Percentiles rank a stretch among this genome's conserved stretches.
Conservation (phyloP, 495 filamentous ascomycete species). For the Hypoxylon subgilvum region DNA sequence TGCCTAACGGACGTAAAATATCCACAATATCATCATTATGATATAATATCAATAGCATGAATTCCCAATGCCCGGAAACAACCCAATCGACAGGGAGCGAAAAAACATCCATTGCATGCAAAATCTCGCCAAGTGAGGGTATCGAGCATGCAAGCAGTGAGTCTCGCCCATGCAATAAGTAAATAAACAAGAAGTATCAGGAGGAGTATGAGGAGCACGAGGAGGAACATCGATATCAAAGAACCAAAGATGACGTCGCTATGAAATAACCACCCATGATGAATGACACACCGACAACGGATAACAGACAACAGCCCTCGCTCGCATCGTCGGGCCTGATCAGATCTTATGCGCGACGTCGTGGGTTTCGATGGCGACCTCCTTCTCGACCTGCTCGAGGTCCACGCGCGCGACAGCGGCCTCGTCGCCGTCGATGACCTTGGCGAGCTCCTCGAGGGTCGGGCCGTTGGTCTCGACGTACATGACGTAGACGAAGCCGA, state of each 20-base stretch:
- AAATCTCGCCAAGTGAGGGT: conserved; percentile 31
- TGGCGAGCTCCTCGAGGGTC: conserved; percentile 69
- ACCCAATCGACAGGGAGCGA: conserved; percentile 11
- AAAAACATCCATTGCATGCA: conserved; percentile 26
- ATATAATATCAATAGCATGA: conserved; percentile 14
- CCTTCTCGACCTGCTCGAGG: conserved; percentile 49
- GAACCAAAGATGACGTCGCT: conserved; percentile 8
- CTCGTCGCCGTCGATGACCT: conserved; percentile 64
- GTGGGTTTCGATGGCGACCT: conserved; percentile 40
- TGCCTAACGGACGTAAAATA: too few relatives aligned
- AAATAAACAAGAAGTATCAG: too few relatives aligned
- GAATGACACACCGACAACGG: background rate
- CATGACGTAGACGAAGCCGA: conserved; percentile 67
- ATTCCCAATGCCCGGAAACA: conserved; percentile 9
- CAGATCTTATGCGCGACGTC: conserved; percentile 37
- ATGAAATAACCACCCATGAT: conserved; percentile 4
- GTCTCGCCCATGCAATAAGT: conserved; percentile 26
- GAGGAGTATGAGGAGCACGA: background rate
- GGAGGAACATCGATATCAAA: conserved; percentile 13
- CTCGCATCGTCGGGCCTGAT: conserved; percentile 4
- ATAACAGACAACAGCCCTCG: background rate
- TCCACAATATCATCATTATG: too few relatives aligned
- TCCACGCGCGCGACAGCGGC: conserved; percentile 55
- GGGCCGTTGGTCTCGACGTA: conserved; percentile 70
- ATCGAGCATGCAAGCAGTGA: conserved; percentile 26